Evolutionary conservation across 169 alveolate species (phyloP).

Genomic region (Plasmodium berghei): DNA sequence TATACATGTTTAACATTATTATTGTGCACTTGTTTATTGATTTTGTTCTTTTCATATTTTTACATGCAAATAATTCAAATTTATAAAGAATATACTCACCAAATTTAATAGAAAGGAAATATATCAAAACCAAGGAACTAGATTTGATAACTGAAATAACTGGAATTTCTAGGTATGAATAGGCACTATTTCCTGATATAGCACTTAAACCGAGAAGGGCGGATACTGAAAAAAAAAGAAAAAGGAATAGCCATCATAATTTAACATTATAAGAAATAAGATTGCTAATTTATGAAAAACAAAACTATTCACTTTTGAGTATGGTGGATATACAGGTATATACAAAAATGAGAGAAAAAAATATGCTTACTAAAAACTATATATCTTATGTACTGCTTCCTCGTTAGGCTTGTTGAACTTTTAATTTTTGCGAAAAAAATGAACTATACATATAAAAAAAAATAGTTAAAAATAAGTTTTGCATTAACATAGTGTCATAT

Average conservation of each 20-base stretch:
- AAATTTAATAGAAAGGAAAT: conserved; percentile 39
- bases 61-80: not conserved
- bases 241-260: not conserved
- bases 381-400: conserved; percentile 60
- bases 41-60: not conserved
- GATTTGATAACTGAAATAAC: conserved; percentile 53
- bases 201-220: conserved; percentile 35
- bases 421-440: conserved; percentile 40
- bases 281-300: not conserved
- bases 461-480: not conserved
- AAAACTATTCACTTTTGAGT: not conserved
- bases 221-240: conserved; percentile 7
- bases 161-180: conserved; percentile 48
- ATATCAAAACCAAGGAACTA: conserved; percentile 47
- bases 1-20: no score
- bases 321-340: not conserved
- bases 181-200: conserved; percentile 43
- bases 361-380: conserved; percentile 41
- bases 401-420: conserved; percentile 50
- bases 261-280: not conserved
- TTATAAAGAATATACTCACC: conserved; percentile 1
- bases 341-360: not conserved
- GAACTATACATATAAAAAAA: conserved; percentile 9
- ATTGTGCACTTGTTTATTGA: not conserved
- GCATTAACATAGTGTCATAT: not conserved